Evolutionary conservation across 2,329 filamentous ascomycete genomes (phyloP).

Genomic region (Ophiobolus disseminans): DNA sequence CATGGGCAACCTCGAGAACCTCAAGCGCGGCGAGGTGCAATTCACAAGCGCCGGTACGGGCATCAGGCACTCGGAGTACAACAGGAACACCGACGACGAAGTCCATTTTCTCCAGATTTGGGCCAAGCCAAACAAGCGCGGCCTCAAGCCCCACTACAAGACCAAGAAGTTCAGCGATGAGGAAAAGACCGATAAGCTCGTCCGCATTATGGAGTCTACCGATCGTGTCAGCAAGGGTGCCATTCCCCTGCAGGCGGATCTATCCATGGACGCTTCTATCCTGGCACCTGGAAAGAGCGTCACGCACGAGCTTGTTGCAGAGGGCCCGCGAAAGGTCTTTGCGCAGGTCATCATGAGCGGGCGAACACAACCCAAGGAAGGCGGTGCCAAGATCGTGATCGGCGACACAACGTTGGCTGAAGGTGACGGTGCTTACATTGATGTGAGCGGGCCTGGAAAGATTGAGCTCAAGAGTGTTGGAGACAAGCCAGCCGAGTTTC

Average conservation of each 20-base stretch:
- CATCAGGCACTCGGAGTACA: conserved; percentile 82
- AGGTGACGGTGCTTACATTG: conserved; percentile 82
- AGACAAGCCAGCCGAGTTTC: conserved; percentile 55
- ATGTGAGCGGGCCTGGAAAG: conserved; percentile 54
- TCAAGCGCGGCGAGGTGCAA: conserved; percentile 83
- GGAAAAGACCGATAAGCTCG: conserved; percentile 72
- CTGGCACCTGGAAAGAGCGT: conserved; percentile 71
- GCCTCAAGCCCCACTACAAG: conserved; percentile 77
- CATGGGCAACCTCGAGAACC: conserved; percentile 74
- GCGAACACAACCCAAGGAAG: conserved; percentile 64
- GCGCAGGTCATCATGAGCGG: conserved; percentile 77
- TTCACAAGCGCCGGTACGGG: conserved; percentile 87
- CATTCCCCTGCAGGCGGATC: conserved; percentile 84
- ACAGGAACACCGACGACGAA: conserved; percentile 72
- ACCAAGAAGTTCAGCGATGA: conserved; percentile 76
- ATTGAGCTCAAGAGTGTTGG: conserved; percentile 57
- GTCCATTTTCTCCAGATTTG: conserved; percentile 91
- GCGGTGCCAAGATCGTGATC: conserved; percentile 74
- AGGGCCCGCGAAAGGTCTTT: conserved; percentile 74
- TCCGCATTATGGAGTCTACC: conserved; percentile 77
- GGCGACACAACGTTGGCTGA: conserved; percentile 73
- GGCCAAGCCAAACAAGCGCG: conserved; percentile 78
- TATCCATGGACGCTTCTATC: conserved; percentile 81
- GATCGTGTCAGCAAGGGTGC: conserved; percentile 66
- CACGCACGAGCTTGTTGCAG: conserved; percentile 73